Conservation (phyloP, 805 yeast species). For the Metschnikowia gelsemii region DNA sequence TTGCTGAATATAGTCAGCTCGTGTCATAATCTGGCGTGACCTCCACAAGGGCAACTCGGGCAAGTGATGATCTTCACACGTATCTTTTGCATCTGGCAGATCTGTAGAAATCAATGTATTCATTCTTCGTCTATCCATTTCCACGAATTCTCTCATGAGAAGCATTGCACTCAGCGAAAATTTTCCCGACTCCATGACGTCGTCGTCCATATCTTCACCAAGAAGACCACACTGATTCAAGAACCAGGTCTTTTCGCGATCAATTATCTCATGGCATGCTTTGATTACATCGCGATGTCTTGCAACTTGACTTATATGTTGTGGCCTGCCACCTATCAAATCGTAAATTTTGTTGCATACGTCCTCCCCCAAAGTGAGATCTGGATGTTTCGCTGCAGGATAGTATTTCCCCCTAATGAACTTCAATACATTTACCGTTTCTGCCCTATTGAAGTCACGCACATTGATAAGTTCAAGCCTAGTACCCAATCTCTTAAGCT, state of each 20-base stretch:
- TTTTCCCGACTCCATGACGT: constrained; percentile 82
- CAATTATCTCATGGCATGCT: constrained; percentile 71
- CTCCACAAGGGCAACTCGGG: constrained; percentile 83
- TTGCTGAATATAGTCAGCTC: constrained; percentile 73
- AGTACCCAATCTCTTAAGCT: constrained; percentile 68
- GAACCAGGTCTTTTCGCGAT: constrained; percentile 82
- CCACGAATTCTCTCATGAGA: constrained; percentile 65
- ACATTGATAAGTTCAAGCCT: constrained; percentile 71
- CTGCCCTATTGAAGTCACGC: constrained; percentile 54
- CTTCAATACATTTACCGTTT: constrained; percentile 55
- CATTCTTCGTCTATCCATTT: constrained; percentile 52
- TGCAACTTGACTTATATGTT: constrained; percentile 71
- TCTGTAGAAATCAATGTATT: constrained; percentile 23
- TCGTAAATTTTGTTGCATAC: constrained; percentile 58
- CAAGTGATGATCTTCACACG: constrained; percentile 46
- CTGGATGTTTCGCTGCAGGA: constrained; percentile 34
- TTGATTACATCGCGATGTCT: constrained; percentile 52
- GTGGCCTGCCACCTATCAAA: constrained; percentile 81
- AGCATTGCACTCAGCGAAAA: constrained; percentile 74
- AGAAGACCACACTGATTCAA: constrained; percentile 77
- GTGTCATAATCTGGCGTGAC: constrained; percentile 80
- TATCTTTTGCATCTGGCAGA: constrained; percentile 16
- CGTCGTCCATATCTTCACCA: constrained; percentile 82
- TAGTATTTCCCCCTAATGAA: constrained; percentile 46
- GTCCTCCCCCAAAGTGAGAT: constrained; percentile 34